Evolutionary conservation across 2,329 filamentous ascomycete genomes (phyloP).

Genomic region (Hyphodiscus sp.): DNA sequence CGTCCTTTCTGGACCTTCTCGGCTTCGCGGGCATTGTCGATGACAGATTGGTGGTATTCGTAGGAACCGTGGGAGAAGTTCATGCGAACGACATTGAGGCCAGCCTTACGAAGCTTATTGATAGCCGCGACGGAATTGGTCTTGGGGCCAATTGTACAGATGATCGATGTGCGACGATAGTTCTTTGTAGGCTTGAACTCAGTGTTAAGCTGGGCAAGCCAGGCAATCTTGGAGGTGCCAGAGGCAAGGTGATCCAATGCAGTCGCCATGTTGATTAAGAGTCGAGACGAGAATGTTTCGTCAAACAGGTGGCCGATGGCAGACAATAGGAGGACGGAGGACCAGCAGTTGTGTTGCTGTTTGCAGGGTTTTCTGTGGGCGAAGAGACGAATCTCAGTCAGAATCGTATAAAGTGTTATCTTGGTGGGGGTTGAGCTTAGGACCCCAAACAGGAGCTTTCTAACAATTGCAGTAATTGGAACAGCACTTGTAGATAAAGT

Average conservation of each 20-base stretch:
- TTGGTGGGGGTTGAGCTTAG: conserved; percentile 1
- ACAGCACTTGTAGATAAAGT: not conserved
- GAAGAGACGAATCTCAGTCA: not conserved
- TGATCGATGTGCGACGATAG: conserved; percentile 95
- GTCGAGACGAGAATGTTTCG: not conserved
- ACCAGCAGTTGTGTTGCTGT: not conserved
- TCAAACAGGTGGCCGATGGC: not conserved
- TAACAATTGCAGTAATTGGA: not conserved
- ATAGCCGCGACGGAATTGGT: conserved; percentile 97
- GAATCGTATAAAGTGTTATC: not conserved
- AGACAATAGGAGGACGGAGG: not conserved
- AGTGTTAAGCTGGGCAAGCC: conserved; percentile 72
- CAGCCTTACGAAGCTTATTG: conserved; percentile 82
- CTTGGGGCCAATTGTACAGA: conserved; percentile 92
- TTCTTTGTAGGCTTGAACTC: conserved; percentile 68
- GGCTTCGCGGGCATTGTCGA: conserved; percentile 87
- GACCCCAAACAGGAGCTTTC: not conserved
- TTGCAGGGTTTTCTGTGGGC: not conserved
- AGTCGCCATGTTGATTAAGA: conserved; percentile 39
- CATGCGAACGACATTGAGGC: conserved; percentile 98
- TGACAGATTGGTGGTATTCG: conserved; percentile 97
- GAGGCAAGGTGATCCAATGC: conserved; percentile 82
- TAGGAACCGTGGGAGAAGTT: conserved; percentile 97
- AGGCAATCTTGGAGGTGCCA: conserved; percentile 62
- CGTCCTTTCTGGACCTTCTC: conserved; percentile 73